Evolutionary conservation across 805 yeast genomes (phyloP).

Genomic region (Candida boleticola): DNA sequence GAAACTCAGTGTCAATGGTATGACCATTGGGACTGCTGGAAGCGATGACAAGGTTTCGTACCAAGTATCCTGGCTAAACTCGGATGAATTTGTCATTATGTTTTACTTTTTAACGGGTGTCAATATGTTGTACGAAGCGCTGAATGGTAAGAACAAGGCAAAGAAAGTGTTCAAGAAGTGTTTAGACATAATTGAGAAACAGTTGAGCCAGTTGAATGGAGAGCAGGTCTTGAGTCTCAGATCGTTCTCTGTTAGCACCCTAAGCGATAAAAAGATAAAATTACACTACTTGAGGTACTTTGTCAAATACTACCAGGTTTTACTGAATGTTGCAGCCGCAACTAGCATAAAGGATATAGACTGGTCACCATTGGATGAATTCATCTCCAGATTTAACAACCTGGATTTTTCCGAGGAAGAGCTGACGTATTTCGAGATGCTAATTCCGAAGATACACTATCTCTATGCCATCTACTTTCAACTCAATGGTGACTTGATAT

Average conservation of each 20-base stretch:
- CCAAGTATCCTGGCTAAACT: constrained; percentile 40
- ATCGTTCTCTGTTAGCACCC: constrained; percentile 16
- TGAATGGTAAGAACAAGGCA: constrained; percentile 33
- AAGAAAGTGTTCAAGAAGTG: constrained; percentile 37
- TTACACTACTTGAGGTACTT: constrained; percentile 26
- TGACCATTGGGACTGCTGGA: background rate
- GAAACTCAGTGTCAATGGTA: background rate
- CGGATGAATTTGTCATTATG: constrained; percentile 41
- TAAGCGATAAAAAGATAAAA: constrained; percentile 23
- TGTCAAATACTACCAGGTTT: constrained; percentile 33
- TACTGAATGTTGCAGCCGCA: constrained; percentile 27
- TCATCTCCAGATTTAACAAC: constrained; percentile 34
- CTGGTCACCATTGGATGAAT: constrained; percentile 22
- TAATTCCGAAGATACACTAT: constrained; percentile 36
- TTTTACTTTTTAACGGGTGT: constrained; percentile 45
- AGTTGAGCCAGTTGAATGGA: constrained; percentile 13
- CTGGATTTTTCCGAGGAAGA: constrained; percentile 40
- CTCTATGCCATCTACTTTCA: constrained; percentile 42
- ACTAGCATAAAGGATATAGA: constrained; percentile 19
- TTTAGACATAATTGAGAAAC: constrained; percentile 27
- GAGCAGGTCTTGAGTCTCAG: constrained; percentile 3
- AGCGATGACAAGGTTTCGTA: constrained; percentile 8
- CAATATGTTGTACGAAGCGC: constrained; percentile 31
- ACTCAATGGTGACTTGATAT: constrained; percentile 28
- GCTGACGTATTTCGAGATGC: constrained; percentile 28